Evolutionary conservation across 2,329 filamentous ascomycete species (phyloP).

Genomic region (Phialophora expanda): DNA sequence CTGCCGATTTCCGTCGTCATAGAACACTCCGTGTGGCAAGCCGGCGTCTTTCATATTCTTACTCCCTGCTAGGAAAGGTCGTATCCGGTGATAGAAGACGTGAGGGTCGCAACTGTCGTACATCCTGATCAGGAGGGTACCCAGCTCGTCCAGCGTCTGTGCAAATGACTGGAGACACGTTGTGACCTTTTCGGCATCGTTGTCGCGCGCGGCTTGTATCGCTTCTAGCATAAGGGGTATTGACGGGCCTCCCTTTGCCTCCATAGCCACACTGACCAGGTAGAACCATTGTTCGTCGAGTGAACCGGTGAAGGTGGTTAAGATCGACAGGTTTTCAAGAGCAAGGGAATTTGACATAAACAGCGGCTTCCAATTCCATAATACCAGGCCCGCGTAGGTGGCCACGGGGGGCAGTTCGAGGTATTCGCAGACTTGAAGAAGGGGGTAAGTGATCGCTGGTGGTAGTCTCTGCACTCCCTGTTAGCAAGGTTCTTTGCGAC

Average conservation of each 20-base stretch:
- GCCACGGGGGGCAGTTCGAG: conserved; percentile 91
- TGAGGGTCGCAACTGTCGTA: conserved; percentile 94
- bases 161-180: conserved; percentile 80
- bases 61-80: conserved; percentile 93
- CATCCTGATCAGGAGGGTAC: conserved; percentile 79
- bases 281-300: conserved; percentile 99
- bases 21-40: conserved; percentile 82
- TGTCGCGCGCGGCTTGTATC: conserved; percentile 75
- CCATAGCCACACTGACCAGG: conserved; percentile 91
- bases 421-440: conserved; percentile 74
- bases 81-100: conserved; percentile 93
- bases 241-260: conserved; percentile 85
- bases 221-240: conserved; percentile 88
- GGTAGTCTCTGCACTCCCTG: conserved; percentile 65
- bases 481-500: background rate
- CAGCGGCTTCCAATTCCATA: conserved; percentile 97
- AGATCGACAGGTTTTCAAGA: conserved; percentile 83
- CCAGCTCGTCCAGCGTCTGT: conserved; percentile 85
- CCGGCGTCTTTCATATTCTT: conserved; percentile 98
- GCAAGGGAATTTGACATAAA: conserved; percentile 83
- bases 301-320: conserved; percentile 90
- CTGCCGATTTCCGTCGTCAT: conserved; percentile 74
- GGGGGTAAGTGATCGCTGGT: conserved; percentile 78
- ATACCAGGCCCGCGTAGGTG: conserved; percentile 86
- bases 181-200: conserved; percentile 73